phyloP scores from a whole-genome alignment of 331 rosid genomes.

The Erythrophleum ivorense region DNA sequence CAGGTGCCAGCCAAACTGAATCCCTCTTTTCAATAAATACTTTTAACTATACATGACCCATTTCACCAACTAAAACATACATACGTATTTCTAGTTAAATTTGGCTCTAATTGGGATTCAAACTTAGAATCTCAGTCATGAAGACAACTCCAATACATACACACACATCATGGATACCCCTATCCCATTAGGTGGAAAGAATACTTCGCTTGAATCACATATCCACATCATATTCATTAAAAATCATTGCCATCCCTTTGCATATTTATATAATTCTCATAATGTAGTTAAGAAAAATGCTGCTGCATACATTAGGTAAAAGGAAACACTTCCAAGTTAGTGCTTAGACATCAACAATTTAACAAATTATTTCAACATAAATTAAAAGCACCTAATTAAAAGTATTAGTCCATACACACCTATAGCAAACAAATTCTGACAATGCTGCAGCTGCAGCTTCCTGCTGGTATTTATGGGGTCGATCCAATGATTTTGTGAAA shows the following conservation, averaged over 20 bases:
- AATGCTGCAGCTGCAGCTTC: slow-evolving; percentile 98
- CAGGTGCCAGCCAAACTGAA: neutral
- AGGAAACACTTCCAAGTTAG: neutral
- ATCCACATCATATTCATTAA: neutral
- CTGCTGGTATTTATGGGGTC: slow-evolving; percentile 81
- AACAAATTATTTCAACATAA: slow-evolving; percentile 31
- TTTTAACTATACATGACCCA: neutral
- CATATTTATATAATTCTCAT: neutral
- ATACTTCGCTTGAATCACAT: slow-evolving; percentile 20
- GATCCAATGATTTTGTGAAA: slow-evolving; percentile 74
- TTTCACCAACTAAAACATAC: neutral
- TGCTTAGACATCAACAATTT: slow-evolving; percentile 16
- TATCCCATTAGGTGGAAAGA: neutral
- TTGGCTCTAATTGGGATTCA: neutral
- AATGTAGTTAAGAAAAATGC: slow-evolving; percentile 4
- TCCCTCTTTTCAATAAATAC: neutral
- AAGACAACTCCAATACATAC: neutral
- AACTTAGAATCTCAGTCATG: neutral
- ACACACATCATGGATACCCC: neutral
- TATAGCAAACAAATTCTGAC: slow-evolving; percentile 88
- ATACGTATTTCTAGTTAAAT: neutral
- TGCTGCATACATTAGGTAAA: neutral
- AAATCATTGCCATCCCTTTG: neutral
- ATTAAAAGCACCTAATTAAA: slow-evolving; percentile 16
- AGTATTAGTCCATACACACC: slow-evolving; percentile 56